Evolutionary conservation across 345 rosid genomes (phyloP).

Genomic region (Acer yangbiense): DNA sequence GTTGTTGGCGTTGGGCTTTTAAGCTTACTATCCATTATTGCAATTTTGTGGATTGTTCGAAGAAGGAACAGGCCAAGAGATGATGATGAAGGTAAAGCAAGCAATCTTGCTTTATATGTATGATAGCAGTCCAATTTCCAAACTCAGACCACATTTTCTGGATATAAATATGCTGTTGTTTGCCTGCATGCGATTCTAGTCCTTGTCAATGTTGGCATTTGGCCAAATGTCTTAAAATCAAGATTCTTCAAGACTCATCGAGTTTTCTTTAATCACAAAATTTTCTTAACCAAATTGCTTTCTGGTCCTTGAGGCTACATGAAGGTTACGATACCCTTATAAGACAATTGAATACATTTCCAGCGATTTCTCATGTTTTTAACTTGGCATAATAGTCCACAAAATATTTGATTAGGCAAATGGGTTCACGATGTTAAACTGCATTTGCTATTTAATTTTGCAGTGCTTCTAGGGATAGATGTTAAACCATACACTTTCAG

Average conservation of each 20-base stretch:
- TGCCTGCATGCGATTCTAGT: not conserved
- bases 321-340: not conserved
- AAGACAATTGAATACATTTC: not conserved
- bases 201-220: not conserved
- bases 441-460: constrained; percentile 1
- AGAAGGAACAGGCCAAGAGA: constrained; percentile 22
- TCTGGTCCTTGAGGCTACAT: no score
- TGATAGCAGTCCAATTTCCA: not conserved
- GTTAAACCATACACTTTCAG: constrained; percentile 19
- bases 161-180: not conserved
- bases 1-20: constrained; percentile 28
- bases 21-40: constrained; percentile 25
- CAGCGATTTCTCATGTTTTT: no score
- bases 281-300: not conserved
- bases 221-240: not conserved
- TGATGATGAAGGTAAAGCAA: constrained; percentile 36
- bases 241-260: not conserved
- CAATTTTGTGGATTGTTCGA: constrained; percentile 24
- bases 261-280: not conserved
- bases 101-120: not conserved
- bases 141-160: no score
- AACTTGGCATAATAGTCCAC: not conserved
- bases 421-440: not conserved
- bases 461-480: constrained; percentile 31
- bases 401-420: not conserved